These are phyloP conservation scores for Colletotrichum lentis DNA, from an alignment of 2,329 filamentous ascomycete genomes.

Conservation along the genomic window DNA sequence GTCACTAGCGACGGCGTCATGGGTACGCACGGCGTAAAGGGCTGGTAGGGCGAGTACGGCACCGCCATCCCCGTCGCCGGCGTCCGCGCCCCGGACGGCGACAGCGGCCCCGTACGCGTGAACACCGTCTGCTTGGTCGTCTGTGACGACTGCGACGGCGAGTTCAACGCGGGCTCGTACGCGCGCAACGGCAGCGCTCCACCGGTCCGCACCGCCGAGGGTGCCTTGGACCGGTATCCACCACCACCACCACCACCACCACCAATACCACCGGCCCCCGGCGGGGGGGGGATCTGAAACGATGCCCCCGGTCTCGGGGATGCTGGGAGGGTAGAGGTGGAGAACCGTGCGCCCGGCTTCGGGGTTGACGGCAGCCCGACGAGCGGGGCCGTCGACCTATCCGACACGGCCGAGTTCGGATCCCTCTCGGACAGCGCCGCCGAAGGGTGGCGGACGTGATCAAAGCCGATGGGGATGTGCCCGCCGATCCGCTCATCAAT, in stretches of 20 bases:
- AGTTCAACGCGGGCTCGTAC: constrained; percentile 65
- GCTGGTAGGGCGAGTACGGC: constrained; percentile 82
- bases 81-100: constrained; percentile 66
- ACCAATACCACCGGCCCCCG: constrained; percentile 55
- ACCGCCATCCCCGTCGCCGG: constrained; percentile 69
- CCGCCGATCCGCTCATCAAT: constrained; percentile 65
- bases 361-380: constrained; percentile 61
- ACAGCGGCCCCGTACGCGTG: constrained; percentile 63
- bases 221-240: constrained; percentile 58
- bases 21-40: constrained; percentile 77
- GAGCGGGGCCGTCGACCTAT: constrained; percentile 59
- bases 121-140: constrained; percentile 72
- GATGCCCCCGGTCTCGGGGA: constrained; percentile 61
- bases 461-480: constrained; percentile 46
- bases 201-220: constrained; percentile 64
- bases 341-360: constrained; percentile 48
- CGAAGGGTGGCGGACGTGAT: constrained; percentile 51
- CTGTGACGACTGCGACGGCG: constrained; percentile 56
- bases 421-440: constrained; percentile 51
- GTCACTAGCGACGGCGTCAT: constrained; percentile 80
- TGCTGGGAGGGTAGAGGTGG: constrained; percentile 51
- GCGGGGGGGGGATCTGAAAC: constrained; percentile 60
- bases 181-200: constrained; percentile 68
- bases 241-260: constrained; percentile 48
- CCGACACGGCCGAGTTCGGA: constrained; percentile 61